Base-by-base conservation (phyloP, 2,329 filamentous ascomycete genomes). In the Fusarium pininemorale region DNA sequence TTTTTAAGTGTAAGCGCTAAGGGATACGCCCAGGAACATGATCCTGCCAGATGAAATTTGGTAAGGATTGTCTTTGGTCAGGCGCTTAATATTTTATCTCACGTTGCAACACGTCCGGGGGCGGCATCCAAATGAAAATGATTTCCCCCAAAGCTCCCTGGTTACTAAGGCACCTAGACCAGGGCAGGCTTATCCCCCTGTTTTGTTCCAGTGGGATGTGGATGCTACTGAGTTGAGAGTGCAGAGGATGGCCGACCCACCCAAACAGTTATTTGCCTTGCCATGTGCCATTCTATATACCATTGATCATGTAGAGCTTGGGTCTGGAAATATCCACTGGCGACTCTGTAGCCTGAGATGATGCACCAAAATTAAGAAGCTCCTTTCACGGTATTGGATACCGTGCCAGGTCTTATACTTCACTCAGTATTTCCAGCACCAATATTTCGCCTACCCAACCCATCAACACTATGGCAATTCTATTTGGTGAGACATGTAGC, bases 1-100 rank as follows among this genome's bases (percentile, higher is more conserved):
- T n/a, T n/a, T 14, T 7, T 14, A 15, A 56, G 22, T 13, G 45
- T 66, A 64, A 66, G 63, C 63, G 44, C 63, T 66, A 66, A 58
- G 14, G 20, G 26, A 42, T 20, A 16, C 20, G 37, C 16, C 41
- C 42, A 65, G 24, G 51, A 26, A 65, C 47, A 35, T 42, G 44
- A 44, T 63, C 63, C 47, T 66, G n/a, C 20, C 42, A 16, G 22
- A 13, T 20, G 30, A 22, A 28, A 45, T 16, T 10, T 3, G 35
- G n/a, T 9, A 41, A 28, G 38, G 39, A 41, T 64, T 18, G 24
- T 44, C 63, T 10, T 18, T 9, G 28, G 32, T 41, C 35, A 42
- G 24, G 61, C 61, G 55, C 55, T 41, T 63, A 26, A 38, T 37
- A 22, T 22, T 55, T 39, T 28, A 11, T 28, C 35, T 44, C 26